These are phyloP conservation scores for Coprinopsis cinerea DNA, from an alignment of 768 basidiomycete species.

Conservation along the genomic window DNA sequence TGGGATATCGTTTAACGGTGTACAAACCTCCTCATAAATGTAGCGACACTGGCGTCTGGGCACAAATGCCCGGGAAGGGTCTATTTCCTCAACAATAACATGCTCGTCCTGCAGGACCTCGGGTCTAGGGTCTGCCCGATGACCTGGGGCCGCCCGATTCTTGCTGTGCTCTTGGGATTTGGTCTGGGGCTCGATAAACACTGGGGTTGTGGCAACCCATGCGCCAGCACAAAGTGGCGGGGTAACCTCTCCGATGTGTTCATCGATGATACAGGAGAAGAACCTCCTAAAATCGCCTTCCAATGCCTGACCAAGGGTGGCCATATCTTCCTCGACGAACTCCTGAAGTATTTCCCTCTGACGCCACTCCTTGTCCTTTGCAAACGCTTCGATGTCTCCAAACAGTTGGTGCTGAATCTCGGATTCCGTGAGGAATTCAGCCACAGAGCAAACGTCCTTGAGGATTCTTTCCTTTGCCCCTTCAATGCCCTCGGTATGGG, in stretches of 20 bases:
- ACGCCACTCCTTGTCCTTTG: background rate
- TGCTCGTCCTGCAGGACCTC: background rate
- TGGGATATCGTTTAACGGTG: background rate
- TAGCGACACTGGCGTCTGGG: background rate
- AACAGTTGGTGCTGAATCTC: conserved; percentile 1
- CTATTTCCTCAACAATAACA: background rate
- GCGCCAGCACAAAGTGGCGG: no score
- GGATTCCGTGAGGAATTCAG: background rate
- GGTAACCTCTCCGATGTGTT: no score
- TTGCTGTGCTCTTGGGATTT: no score
- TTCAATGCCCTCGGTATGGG: background rate
- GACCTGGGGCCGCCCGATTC: no score
- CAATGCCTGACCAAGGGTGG: no score
- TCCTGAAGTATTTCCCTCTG: background rate
- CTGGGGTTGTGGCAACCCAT: no score
- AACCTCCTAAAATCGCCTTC: no score
- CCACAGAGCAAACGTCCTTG: conserved; percentile 3
- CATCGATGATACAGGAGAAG: no score
- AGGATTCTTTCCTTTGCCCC: background rate
- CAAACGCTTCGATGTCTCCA: background rate
- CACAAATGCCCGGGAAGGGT: no score
- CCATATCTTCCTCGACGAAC: background rate
- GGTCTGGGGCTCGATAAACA: no score
- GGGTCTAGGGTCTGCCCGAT: no score
- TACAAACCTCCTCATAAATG: background rate